Evolutionary conservation across 2,329 filamentous ascomycete genomes (phyloP), one percentile per base, ranked within the genome.

Genomic region (Knufia fluminis): DNA sequence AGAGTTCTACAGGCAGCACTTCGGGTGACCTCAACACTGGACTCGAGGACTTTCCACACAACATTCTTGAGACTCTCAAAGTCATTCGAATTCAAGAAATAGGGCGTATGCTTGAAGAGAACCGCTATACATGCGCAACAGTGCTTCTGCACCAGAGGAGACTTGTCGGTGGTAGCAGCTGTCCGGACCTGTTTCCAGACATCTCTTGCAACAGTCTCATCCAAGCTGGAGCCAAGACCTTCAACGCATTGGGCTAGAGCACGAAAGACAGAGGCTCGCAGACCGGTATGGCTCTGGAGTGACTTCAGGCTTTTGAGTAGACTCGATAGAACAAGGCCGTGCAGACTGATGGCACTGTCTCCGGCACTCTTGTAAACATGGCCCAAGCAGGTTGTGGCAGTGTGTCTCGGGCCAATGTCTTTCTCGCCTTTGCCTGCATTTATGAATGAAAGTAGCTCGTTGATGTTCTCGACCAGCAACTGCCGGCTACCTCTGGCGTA

Each of bases 401-500:
- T 89, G 76, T 96, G 90, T 67, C 87, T 94, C 2, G 81, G 78
- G 61, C 82, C 81, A 46, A 85, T 66, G 60, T 95, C 89, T 57
- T 80, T 81, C 51, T 96, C 90, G 47, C 74, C 75, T 66, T 94
- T 96, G 17, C 83, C 80, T 42, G 77, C 77, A 52, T 81, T 81
- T 40, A 94, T 65, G 49, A 94, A 81, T 9, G 70, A 73, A 8
- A 90, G 74, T 9, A 97, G 74, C 57, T 97, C 91, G 61, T 92
- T 94, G 63, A 97, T 85, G 0, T 88, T 94, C 67, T 98, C 92
- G 63, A 94, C 96, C 2, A 98, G 77, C 45, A 94, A 76, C 64
- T 94, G 95, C 56, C 91, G 79, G 68, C 96, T 91, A 10, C 92
- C 92, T 55, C 85, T 84, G 14, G 75, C 77, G 57, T 98, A 85